A percentile compares a stretch with the other conserved stretches of the same genome.
These are phyloP conservation scores for Carpinus fangiana DNA, from an alignment of 306 rosid genomes.

Conservation along the genomic window DNA sequence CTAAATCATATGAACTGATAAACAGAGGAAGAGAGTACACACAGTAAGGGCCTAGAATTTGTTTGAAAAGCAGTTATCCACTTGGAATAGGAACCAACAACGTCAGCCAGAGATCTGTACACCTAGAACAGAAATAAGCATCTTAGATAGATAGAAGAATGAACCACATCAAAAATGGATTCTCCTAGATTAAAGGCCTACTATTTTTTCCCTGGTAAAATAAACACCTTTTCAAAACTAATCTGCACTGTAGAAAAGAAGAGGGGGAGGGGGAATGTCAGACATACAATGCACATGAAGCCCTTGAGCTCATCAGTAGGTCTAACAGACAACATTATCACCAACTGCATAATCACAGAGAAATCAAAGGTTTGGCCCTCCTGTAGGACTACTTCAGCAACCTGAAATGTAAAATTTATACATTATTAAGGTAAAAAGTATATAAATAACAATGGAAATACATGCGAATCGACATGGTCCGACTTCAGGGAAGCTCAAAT, in stretches of 20 bases:
- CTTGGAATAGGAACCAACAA: conserved; percentile 87
- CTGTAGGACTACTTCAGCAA: conserved; percentile 80
- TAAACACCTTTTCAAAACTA: conserved; percentile 30
- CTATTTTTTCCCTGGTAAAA: conserved; percentile 3
- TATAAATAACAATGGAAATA: not conserved
- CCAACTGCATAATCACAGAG: conserved; percentile 84
- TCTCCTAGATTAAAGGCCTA: conserved; percentile 2
- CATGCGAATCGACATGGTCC: not conserved
- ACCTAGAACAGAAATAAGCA: conserved; percentile 56
- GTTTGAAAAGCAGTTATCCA: conserved; percentile 75
- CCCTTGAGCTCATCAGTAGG: conserved; percentile 80
- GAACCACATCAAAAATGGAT: not conserved
- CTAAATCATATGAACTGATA: conserved; percentile 20
- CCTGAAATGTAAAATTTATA: conserved; percentile 58
- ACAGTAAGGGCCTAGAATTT: conserved; percentile 78
- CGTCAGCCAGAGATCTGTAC: conserved; percentile 87
- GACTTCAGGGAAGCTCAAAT: not conserved
- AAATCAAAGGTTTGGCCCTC: conserved; percentile 78
- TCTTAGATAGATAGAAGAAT: conserved; percentile 27
- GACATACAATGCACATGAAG: conserved; percentile 79
- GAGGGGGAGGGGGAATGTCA: conserved; percentile 19
- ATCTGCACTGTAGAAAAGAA: conserved; percentile 27
- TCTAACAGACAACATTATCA: conserved; percentile 67
- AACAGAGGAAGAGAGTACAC: conserved; percentile 39
- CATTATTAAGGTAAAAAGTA: not conserved